Conservation (phyloP, 2,329 filamentous ascomycete genomes). For the Tolypocladium tundrense region DNA sequence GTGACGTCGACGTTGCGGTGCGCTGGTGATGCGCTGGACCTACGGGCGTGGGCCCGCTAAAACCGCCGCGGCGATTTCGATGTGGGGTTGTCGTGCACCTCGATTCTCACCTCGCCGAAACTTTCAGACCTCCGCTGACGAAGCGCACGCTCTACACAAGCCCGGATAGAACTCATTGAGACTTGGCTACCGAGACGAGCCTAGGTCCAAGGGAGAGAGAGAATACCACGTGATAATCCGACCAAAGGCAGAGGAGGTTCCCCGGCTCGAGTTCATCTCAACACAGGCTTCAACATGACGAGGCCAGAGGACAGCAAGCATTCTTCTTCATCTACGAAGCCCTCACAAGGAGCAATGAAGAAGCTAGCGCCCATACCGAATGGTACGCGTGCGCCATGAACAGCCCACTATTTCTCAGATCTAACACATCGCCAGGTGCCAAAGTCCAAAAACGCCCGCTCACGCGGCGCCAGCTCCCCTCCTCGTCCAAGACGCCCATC, state of each 20-base stretch:
- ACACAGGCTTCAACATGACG: neutral
- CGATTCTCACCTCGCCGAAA: neutral
- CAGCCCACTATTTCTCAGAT: neutral
- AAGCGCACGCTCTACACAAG: neutral
- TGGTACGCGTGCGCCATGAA: slow-evolving; percentile 10
- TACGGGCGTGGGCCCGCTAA: neutral
- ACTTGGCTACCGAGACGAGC: neutral
- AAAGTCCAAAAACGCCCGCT: slow-evolving; percentile 40
- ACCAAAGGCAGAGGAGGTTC: neutral
- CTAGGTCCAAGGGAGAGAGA: neutral
- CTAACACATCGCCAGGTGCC: slow-evolving; percentile 23
- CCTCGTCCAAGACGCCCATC: slow-evolving; percentile 31
- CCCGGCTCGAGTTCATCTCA: neutral
- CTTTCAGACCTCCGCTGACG: neutral
- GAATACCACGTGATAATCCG: neutral
- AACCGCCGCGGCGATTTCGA: neutral
- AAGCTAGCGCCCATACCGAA: slow-evolving; percentile 26
- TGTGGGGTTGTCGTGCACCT: neutral
- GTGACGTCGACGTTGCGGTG: neutral
- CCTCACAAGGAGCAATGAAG: neutral
- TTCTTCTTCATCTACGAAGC: neutral
- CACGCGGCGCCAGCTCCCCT: slow-evolving; percentile 27
- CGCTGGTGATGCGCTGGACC: slow-evolving; percentile 7
- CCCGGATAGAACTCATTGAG: neutral
- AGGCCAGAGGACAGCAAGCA: neutral